A percentile compares a stretch with the other conserved stretches of the same genome.
These are phyloP conservation scores for Aspergillus felis DNA, from an alignment of 2,329 filamentous ascomycete genomes.

Conservation along the genomic window DNA sequence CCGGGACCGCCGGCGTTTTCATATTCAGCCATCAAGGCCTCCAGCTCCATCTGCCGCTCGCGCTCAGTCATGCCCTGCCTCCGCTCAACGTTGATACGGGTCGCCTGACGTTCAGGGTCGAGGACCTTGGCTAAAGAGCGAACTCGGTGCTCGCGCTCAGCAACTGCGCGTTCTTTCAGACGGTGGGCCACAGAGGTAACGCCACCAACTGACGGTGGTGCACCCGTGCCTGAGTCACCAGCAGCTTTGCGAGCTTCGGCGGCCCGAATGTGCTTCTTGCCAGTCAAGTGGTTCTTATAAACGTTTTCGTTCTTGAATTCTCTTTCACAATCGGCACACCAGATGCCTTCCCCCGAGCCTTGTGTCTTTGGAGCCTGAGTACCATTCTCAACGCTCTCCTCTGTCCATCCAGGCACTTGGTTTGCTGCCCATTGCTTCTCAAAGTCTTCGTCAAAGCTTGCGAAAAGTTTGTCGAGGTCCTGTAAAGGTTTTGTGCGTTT, in stretches of 20 bases:
- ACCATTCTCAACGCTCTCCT: conserved; percentile 46
- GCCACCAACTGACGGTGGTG: conserved; percentile 16
- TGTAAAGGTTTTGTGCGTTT: conserved; percentile 79
- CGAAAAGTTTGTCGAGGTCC: conserved; percentile 74
- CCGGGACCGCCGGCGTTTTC: conserved; percentile 36
- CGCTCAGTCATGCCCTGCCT: conserved; percentile 97
- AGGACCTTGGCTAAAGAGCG: conserved; percentile 76
- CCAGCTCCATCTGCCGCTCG: conserved; percentile 89
- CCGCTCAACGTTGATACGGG: conserved; percentile 89
- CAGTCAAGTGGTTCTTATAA: conserved; percentile 81
- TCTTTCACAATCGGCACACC: conserved; percentile 89
- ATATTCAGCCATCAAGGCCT: conserved; percentile 70
- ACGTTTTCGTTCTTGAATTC: conserved; percentile 95
- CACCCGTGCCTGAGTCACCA: conserved; percentile 36
- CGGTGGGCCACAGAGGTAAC: conserved; percentile 38
- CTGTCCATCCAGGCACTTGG: conserved; percentile 73
- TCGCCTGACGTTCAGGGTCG: conserved; percentile 83
- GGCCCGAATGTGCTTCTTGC: conserved; percentile 89
- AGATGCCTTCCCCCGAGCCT: conserved; percentile 65
- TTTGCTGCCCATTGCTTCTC: conserved; percentile 76
- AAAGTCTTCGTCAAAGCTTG: conserved; percentile 77
- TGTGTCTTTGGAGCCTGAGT: conserved; percentile 46
- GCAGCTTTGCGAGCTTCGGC: conserved; percentile 59
- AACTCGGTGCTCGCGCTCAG: conserved; percentile 80
- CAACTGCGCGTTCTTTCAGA: conserved; percentile 84